Evolutionary conservation across 306 rosid genomes (phyloP), one percentile per base, ranked within the genome.

Genomic region (Crotalaria pallida): DNA sequence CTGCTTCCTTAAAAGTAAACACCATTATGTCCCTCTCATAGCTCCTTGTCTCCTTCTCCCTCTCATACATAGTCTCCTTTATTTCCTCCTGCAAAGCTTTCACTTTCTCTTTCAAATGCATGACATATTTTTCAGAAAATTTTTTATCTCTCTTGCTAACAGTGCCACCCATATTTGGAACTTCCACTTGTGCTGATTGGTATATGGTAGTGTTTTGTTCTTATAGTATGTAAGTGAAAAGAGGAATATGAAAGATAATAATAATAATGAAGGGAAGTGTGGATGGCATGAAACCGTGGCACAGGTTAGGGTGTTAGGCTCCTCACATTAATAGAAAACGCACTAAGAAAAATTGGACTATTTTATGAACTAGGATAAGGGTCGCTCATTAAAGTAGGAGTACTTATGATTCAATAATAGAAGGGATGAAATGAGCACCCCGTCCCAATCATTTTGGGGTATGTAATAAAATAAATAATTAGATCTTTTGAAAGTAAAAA

Each of bases 11-110:
- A 22, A 87, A 88, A 17, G 88, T 81, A 33, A 79, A 80, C 27
- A 83, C 81, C 96, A 91, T 75, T 87, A 84, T 86, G 26, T 91
- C 97, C 7, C 82, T 83, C 83, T 93, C 96, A 59, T 85, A 85
- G 22, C 72, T 65, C 45, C 76, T 82, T 1, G 52, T 72, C 81
- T 82, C 89, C 31, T 87, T 79, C 66, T 86, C 91, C 67, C 86
- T 88, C 85, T 81, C 94, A 49, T 31, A 67, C 81, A 83, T 57
- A 60, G 88, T 78, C 83, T 81, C 89, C 76, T 56, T 84, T 60
- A 81, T 79, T 50, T 91, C 92, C 72, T 84, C 94, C 29, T 81
- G 86, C 3, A 88, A 72, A 12, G 74, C n/a, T 80, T 75, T 81
- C 53, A 87, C 82, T 76, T 76, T 90, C 50, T 84, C 84, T 57